A percentile compares a stretch with the other conserved stretches of the same genome.
phyloP scores from a whole-genome alignment of 192 early-diverging fungal species.

The Coemansia sp. region DNA sequence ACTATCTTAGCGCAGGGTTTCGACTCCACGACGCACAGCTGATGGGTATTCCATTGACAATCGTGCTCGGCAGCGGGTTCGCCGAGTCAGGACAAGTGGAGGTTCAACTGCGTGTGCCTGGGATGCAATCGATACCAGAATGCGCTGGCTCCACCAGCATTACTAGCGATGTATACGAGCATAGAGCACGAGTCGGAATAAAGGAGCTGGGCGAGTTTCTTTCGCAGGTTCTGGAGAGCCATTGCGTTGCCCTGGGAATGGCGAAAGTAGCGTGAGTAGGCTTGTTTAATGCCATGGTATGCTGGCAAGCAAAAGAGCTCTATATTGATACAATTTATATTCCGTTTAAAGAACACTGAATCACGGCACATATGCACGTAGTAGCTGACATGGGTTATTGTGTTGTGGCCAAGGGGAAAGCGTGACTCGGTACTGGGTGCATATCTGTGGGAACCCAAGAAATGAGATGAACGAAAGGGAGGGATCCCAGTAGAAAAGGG shows the following conservation, averaged over 20 bases:
- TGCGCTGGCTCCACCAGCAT: slow-evolving; percentile 2
- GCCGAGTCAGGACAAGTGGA: slow-evolving; percentile 23
- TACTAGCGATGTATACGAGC: slow-evolving; percentile 8
- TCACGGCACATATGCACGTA: background rate
- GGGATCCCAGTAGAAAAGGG: background rate
- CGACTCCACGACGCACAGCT: slow-evolving; percentile 81
- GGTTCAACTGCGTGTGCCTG: slow-evolving; percentile 44
- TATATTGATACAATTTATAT: background rate
- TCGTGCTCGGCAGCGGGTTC: slow-evolving; percentile 72
- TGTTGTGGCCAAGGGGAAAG: background rate
- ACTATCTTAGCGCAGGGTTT: slow-evolving; percentile 65
- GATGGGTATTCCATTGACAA: slow-evolving; percentile 78
- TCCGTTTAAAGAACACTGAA: too few species aligned
- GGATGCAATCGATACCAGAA: background rate
- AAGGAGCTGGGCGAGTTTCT: slow-evolving; percentile 26
- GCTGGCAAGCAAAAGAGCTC: background rate
- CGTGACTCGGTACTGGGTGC: background rate
- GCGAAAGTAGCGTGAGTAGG: background rate
- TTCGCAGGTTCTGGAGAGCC: slow-evolving; percentile 3
- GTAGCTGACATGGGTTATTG: background rate
- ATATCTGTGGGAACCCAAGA: background rate
- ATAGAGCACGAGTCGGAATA: slow-evolving; percentile 20
- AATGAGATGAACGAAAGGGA: background rate
- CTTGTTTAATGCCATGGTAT: background rate
- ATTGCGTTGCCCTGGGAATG: slow-evolving; percentile 1